Percentiles rank a stretch among this genome's conserved stretches.
Conservation (phyloP, 768 basidiomycete genomes). For the Rhodotorula paludigena region DNA sequence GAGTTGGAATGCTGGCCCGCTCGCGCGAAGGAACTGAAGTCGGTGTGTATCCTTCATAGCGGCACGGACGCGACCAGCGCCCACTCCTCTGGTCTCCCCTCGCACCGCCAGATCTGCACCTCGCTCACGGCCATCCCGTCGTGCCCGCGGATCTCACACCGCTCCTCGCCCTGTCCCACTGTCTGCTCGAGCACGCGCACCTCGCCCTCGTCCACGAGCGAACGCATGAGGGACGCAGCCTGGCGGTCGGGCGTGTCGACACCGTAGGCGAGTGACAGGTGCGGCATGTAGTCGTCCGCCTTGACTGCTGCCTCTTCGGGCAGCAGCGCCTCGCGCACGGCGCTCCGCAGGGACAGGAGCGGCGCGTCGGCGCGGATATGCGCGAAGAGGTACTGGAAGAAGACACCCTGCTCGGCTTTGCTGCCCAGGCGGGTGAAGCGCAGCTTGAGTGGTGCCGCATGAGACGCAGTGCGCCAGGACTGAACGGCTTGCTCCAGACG, state of each 20-base stretch:
- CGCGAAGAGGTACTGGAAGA: constrained; percentile 29
- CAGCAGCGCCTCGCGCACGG: neutral
- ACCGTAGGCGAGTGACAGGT: constrained; percentile 19
- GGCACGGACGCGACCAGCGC: constrained; percentile 6
- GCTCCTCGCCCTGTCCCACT: neutral
- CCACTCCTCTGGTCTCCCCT: constrained; percentile 23
- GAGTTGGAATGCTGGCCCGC: no score
- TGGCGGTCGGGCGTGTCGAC: neutral
- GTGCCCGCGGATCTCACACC: neutral
- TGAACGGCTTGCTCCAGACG: neutral
- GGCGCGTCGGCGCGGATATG: neutral
- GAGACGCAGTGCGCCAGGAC: neutral
- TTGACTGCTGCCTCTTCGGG: neutral
- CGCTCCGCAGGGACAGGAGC: neutral
- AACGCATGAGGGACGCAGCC: neutral
- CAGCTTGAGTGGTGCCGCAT: neutral
- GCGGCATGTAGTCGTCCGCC: constrained; percentile 29
- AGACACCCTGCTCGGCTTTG: neutral
- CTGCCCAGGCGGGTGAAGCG: neutral
- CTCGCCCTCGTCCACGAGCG: neutral
- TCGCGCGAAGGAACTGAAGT: no score
- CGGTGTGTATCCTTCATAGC: neutral
- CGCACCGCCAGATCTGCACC: constrained; percentile 14
- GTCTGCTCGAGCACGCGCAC: neutral
- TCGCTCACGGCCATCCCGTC: constrained; percentile 3